A percentile compares a stretch with the other conserved stretches of the same genome.
phyloP scores from a whole-genome alignment of 768 basidiomycete genomes.

The Tricholoma sp. region DNA sequence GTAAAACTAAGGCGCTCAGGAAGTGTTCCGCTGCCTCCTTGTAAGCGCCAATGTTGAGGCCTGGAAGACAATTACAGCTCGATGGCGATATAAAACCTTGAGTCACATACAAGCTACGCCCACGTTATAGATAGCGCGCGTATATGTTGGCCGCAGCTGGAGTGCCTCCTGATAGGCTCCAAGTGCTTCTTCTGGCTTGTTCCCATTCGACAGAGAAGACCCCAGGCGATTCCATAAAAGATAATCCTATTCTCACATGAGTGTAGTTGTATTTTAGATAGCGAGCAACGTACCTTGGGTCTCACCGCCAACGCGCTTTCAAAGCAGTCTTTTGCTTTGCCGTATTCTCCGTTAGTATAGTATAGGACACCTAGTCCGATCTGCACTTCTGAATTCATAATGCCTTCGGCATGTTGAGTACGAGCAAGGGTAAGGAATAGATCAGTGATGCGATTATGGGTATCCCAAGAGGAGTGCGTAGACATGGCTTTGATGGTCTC shows the following conservation, averaged over 20 bases:
- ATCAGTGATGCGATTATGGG: conserved; percentile 75
- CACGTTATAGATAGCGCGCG: conserved; percentile 95
- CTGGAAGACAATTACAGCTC: conserved; percentile 32
- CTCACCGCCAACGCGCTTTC: conserved; percentile 75
- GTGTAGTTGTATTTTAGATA: conserved; percentile 14
- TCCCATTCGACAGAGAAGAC: conserved; percentile 91
- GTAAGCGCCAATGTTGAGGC: conserved; percentile 92
- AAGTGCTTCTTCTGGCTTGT: conserved; percentile 89
- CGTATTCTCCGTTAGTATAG: conserved; percentile 84
- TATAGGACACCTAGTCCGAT: conserved; percentile 90
- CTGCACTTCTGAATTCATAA: conserved; percentile 87
- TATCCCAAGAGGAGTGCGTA: conserved; percentile 71
- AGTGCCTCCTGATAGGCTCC: conserved; percentile 89
- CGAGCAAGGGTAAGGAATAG: conserved; percentile 80
- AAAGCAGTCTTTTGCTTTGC: conserved; percentile 92
- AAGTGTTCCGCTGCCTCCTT: conserved; percentile 97
- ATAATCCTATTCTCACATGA: conserved; percentile 57
- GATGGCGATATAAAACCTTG: not conserved
- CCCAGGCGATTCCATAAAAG: conserved; percentile 94
- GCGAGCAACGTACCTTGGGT: conserved; percentile 44
- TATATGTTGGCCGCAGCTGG: conserved; percentile 89
- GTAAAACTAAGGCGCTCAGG: conserved; percentile 76
- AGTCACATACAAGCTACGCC: conserved; percentile 86
- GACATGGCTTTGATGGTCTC: conserved; percentile 51
- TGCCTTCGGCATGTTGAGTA: conserved; percentile 66